Conservation (phyloP, 495 filamentous ascomycete species). For the Daldinia grandis region DNA sequence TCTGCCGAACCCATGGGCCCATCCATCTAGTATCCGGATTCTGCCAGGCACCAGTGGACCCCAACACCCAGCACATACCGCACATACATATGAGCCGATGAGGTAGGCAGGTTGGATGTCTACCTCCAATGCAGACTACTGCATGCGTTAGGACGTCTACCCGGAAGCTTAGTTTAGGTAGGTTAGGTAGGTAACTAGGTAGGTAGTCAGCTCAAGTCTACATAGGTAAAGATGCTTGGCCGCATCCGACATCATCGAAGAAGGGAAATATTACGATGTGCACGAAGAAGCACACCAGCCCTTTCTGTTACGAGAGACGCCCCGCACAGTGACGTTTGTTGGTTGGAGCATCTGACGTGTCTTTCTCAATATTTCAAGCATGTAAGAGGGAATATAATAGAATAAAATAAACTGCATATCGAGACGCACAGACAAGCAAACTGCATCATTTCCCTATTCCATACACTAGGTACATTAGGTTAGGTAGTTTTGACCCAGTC, state of each 20-base stretch:
- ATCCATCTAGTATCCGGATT: slow-evolving; percentile 17
- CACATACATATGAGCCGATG: not conserved
- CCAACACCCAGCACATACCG: slow-evolving; percentile 2
- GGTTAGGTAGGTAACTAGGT: not conserved
- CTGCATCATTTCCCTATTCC: not conserved
- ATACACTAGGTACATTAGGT: too few species aligned
- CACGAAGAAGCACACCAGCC: slow-evolving; percentile 21
- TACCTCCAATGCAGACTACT: not conserved
- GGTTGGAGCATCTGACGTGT: slow-evolving; percentile 27
- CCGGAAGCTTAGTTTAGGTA: not conserved
- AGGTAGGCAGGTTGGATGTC: not conserved
- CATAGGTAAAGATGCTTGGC: not conserved
- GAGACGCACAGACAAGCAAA: slow-evolving; percentile 3
- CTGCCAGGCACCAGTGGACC: slow-evolving; percentile 25
- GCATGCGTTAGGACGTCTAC: slow-evolving; percentile 2
- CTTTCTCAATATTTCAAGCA: slow-evolving; percentile 29
- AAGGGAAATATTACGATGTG: slow-evolving; percentile 35
- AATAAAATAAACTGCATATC: slow-evolving; percentile 9
- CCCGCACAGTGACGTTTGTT: slow-evolving; percentile 31
- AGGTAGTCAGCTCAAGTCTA: slow-evolving; percentile 5
- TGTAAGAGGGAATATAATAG: not conserved
- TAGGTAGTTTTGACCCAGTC: slow-evolving; percentile 10
- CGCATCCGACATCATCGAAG: slow-evolving; percentile 13
- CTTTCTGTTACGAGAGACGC: slow-evolving; percentile 8
- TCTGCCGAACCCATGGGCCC: slow-evolving; percentile 17